Evolutionary conservation across 805 yeast genomes (phyloP), one percentile per base, ranked within the genome.

Genomic region (Kodamaea fukazawae): DNA sequence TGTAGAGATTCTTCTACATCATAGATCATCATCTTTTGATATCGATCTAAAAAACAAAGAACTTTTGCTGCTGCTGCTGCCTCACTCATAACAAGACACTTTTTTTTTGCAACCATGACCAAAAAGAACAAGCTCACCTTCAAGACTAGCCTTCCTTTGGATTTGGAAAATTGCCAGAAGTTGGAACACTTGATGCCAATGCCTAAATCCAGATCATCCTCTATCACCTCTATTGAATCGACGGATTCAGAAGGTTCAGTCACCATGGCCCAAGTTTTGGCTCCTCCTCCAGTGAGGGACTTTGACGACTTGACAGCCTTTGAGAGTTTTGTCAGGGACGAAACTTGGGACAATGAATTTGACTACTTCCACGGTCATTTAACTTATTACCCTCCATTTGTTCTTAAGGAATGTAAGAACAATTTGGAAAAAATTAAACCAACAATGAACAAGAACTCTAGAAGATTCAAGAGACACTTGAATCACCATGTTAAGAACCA

Each of bases 401-500:
- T 84, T 34, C 48, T 82, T 58, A 74, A 75, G 47, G 83, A 79
- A 42, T 75, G 81, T 45, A 86, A 81, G 48, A 77, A 80, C 42
- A 79, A 83, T 53, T 78, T 80, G 43, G 89, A 83, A 38, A 82
- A 80, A 55, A 76, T 83, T 46, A 81, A 83, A 58, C 82, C 83
- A 22, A 78, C 84, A 31, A 79, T 77, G 70, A 83, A 83, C 61
- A 79, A 83, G 45, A 78, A 83, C 57, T 79, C 82, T 42, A 76
- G 78, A 51, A 83, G 83, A 61, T 84, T 82, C 56, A 78, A 78
- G 44, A 73, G 91, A 57, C 83, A 83, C 59, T 70, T 84, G 58
- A 83, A 80, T 53, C 91, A 84, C 59, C 91, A 84, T 54, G 70
- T 84, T 40, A 76, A 79, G 51, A 81, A 81, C 54, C 90, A 83